Conservation (phyloP, 768 basidiomycete species). For the Lactarius sanguifluus region DNA sequence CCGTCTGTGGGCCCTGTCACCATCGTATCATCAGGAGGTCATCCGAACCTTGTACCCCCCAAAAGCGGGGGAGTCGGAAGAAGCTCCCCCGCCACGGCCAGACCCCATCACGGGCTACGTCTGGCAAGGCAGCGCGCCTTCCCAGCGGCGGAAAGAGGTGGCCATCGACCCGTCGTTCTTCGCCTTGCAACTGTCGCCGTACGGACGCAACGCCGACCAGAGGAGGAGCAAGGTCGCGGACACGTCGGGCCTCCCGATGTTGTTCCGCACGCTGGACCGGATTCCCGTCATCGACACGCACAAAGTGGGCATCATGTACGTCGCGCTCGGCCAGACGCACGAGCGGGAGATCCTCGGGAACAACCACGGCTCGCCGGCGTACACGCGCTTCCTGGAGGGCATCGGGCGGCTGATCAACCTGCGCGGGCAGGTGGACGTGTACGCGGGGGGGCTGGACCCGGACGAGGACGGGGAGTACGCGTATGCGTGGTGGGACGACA, state of each 20-base stretch:
- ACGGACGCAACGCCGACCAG: conserved; percentile 52
- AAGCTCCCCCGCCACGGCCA: conserved; percentile 44
- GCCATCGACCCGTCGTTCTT: conserved; percentile 82
- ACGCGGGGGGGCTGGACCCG: conserved; percentile 87
- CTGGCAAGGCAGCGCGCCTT: conserved; percentile 84
- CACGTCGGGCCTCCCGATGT: conserved; percentile 52
- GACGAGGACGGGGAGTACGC: conserved; percentile 95
- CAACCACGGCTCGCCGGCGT: conserved; percentile 90
- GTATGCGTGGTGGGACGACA: conserved; percentile 99
- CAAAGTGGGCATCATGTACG: conserved; percentile 95
- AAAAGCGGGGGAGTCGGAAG: conserved; percentile 25
- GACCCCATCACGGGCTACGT: conserved; percentile 83
- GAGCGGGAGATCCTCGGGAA: conserved; percentile 89
- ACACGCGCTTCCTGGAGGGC: conserved; percentile 89
- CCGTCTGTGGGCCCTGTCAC: not conserved
- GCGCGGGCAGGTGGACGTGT: conserved; percentile 87
- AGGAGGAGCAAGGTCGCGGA: conserved; percentile 51
- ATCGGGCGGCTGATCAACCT: conserved; percentile 86
- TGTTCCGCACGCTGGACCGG: conserved; percentile 69
- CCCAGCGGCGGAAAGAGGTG: conserved; percentile 86
- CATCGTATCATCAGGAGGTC: conserved; percentile 22
- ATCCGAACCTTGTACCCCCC: conserved; percentile 20
- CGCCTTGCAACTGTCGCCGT: conserved; percentile 81
- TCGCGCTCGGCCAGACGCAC: conserved; percentile 82
- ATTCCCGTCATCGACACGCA: conserved; percentile 97